phyloP scores from a whole-genome alignment of 2,329 filamentous ascomycete genomes.

The Hortaea werneckii region DNA sequence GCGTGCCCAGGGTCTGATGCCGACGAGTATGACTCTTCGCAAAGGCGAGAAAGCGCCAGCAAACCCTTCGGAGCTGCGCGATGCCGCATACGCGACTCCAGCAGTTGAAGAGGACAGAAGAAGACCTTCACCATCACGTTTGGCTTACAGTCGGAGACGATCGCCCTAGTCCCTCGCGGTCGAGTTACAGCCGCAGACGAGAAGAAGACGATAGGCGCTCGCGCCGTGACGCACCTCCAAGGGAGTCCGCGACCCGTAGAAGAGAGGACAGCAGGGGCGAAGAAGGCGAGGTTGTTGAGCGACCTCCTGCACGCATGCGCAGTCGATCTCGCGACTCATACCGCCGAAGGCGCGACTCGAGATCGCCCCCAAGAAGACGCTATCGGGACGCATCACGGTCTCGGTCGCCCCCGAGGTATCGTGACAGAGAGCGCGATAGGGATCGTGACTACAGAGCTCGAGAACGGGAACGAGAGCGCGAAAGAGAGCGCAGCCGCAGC shows the following conservation, averaged over 20 bases:
- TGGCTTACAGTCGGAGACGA: slow-evolving; percentile 16
- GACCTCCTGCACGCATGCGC: slow-evolving; percentile 5
- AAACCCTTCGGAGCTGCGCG: background rate
- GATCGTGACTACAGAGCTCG: background rate
- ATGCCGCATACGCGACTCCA: slow-evolving; percentile 1
- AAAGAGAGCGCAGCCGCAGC: slow-evolving; percentile 20
- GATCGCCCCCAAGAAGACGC: slow-evolving; percentile 13
- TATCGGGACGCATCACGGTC: slow-evolving; percentile 11
- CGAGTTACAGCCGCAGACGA: slow-evolving; percentile 1
- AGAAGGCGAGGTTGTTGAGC: slow-evolving; percentile 23
- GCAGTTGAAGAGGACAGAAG: slow-evolving; percentile 11
- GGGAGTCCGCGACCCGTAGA: slow-evolving; percentile 20
- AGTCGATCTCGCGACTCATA: slow-evolving; percentile 9
- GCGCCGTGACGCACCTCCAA: slow-evolving; percentile 6
- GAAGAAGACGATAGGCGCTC: slow-evolving; percentile 15
- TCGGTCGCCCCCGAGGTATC: slow-evolving; percentile 10
- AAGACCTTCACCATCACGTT: slow-evolving; percentile 15
- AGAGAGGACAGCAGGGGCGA: slow-evolving; percentile 19
- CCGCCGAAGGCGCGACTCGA: slow-evolving; percentile 14
- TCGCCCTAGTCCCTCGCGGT: slow-evolving; percentile 8
- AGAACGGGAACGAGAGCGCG: slow-evolving; percentile 2
- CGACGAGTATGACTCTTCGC: slow-evolving; percentile 22
- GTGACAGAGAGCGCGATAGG: slow-evolving; percentile 5
- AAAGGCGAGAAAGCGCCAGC: slow-evolving; percentile 16
- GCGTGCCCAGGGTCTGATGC: slow-evolving; percentile 22